A percentile compares a stretch with the other conserved stretches of the same genome.
Conservation (phyloP, 768 basidiomycete species). For the Chalciporus sphaerocephalus region DNA sequence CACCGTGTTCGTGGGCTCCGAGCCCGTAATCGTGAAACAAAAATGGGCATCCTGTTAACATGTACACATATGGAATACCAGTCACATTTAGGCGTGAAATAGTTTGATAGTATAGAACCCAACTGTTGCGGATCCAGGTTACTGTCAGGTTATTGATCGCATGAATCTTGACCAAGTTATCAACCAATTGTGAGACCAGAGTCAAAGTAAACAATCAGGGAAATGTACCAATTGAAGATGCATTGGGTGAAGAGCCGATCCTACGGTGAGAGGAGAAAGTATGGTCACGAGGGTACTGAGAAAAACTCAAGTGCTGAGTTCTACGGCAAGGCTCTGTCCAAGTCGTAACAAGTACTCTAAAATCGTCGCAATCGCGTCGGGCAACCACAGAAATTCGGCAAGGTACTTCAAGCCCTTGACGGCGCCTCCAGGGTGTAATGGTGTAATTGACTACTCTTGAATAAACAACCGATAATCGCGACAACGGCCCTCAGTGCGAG, state of each 20-base stretch:
- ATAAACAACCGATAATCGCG: constrained; percentile 15
- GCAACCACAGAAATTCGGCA: constrained; percentile 13
- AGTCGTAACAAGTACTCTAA: constrained; percentile 15
- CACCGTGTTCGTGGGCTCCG: constrained; percentile 8
- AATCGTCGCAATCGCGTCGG: constrained; percentile 16
- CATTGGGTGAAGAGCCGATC: constrained; percentile 8
- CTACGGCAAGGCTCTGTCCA: constrained; percentile 14
- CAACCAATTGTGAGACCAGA: neutral
- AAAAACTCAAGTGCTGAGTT: constrained; percentile 11
- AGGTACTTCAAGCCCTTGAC: constrained; percentile 9
- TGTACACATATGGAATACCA: neutral
- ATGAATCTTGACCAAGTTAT: constrained; percentile 10
- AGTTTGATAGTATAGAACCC: constrained; percentile 6
- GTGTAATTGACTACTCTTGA: constrained; percentile 9
- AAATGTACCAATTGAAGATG: constrained; percentile 17
- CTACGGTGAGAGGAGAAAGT: constrained; percentile 3
- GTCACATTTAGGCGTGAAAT: neutral
- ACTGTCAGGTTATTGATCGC: constrained; percentile 9
- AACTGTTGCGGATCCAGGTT: constrained; percentile 6
- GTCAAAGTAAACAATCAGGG: neutral
- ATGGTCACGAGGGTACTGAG: constrained; percentile 11
- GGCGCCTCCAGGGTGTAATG: neutral
- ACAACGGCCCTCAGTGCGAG: constrained; percentile 14
- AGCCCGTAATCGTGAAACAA: constrained; percentile 9
- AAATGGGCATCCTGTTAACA: constrained; percentile 4